Base-by-base conservation (phyloP, 2,329 filamentous ascomycete genomes). In the Ophiocordyceps robertsii region DNA sequence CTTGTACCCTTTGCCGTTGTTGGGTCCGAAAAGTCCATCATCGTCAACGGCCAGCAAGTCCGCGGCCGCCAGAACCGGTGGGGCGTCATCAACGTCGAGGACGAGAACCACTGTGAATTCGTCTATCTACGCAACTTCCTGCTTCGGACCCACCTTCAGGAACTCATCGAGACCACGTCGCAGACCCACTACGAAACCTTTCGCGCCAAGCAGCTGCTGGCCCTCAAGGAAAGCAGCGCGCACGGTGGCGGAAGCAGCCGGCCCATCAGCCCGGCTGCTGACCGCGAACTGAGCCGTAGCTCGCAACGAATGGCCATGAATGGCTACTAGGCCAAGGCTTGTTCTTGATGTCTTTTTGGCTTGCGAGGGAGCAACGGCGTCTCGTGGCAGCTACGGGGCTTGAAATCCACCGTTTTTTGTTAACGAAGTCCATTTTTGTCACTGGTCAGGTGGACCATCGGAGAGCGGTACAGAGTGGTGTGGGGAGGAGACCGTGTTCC, bases 141-240 rank as follows among this genome's bases (percentile, higher is more conserved):
- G 51, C 94, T 93, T 56, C 87, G 92, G 61, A 96, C 92, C 50
- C 92, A 98, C 67, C 79, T 98, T 44, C 92, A 98, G 74, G 92
- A 98, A 60, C 79, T 98, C 53, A 95, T 98, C 66, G 92, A 98
- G 72, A 98, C 92, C 29, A 98, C 92, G 39, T 95, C 89, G 54
- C 92, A 98, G 73, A 98, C 95, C 67, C 92, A 98, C 76, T 98
- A 98, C 75, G 92, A 98, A 75, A 94, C 88, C 46, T 98, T 98
- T 89, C 89, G 92, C 67, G 89, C 92, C 58, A 98, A 98, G 81
- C 92, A 98, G 69, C 74, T 98, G 57, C 72, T 98, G 60, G 92
- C 92, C 45, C 77, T 98, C 63, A 98, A 96, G 80, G 92, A 98
- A 74, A 95, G 84, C 75, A 94, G 86, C 60, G 86, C 87, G 53